Evolutionary conservation across 371 early-diverging fungal genomes (phyloP).

Genomic region (Apophysomyces trapeziformis): DNA sequence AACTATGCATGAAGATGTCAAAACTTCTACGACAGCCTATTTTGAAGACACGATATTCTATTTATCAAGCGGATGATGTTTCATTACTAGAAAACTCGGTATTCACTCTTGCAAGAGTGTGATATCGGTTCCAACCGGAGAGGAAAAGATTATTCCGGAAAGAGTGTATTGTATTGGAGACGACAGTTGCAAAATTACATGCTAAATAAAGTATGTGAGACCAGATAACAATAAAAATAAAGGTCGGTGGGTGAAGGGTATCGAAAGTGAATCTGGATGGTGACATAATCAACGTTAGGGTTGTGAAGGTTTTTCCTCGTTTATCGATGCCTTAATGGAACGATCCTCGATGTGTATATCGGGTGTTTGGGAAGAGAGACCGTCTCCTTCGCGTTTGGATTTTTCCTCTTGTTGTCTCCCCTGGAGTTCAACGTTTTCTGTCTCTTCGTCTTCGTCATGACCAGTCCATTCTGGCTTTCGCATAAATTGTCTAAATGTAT

Average conservation of each 20-base stretch:
- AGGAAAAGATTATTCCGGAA: no score
- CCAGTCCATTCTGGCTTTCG: slow-evolving; percentile 60
- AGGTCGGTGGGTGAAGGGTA: not conserved
- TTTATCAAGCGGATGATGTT: no score
- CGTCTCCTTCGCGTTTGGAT: not conserved
- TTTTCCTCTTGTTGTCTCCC: slow-evolving; percentile 3
- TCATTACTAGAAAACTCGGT: no score
- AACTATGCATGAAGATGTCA: no score
- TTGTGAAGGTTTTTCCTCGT: slow-evolving; percentile 3
- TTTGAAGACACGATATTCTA: no score
- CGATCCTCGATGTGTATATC: not conserved
- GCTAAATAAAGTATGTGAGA: slow-evolving; percentile 11
- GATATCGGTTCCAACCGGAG: no score
- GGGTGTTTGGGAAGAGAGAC: not conserved
- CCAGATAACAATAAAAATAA: not conserved
- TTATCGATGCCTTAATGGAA: not conserved
- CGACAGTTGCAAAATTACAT: slow-evolving; percentile 2
- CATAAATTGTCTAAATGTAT: slow-evolving; percentile 56
- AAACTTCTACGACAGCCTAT: no score
- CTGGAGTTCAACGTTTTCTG: slow-evolving; percentile 8
- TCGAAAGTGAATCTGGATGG: not conserved
- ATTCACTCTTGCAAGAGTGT: no score
- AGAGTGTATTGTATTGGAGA: not conserved
- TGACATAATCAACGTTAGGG: not conserved
- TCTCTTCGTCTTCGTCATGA: slow-evolving; percentile 33